Base-by-base conservation (phyloP, 116 monocot species). In the Trichopus zeylanicus region DNA sequence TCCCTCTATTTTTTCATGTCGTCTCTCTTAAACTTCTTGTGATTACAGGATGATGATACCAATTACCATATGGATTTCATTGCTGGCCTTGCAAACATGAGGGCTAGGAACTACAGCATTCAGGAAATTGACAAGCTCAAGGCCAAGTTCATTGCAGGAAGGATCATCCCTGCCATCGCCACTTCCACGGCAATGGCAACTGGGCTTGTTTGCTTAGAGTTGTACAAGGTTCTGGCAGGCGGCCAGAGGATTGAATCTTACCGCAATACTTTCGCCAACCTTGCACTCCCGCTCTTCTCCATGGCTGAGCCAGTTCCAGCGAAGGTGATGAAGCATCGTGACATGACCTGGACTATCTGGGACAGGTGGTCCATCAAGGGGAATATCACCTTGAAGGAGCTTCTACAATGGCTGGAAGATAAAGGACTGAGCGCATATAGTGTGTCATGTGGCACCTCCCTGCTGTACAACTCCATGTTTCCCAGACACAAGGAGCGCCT, bases 181-280 rank as follows among this genome's bases (percentile, higher is more conserved):
- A 62, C 62, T 31, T n/a, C 62, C 26, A 62, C 62, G 7, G 62
- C 62, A 10, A 26, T 62, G 62, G 62, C 62, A n/a, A 62, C 62
- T n/a, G 62, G 62, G n/a, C 62, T 62, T 21, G 62, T 62, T 1
- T 62, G 62, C 62, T 48, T 62, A 4, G 62, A 62, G 62, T 46
- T 62, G 6, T 62, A 62, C 48, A 62, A 62, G 21, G 62, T 62
- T 2, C 48, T 62, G 13, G 23, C 62, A 2, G 62, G 62, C 25
- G 29, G 48, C 0, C 62, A 62, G 29, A 62, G 49, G 62, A n/a
- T 26, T 15, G 28, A 29, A n/a, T 47, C 48, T 33, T 62, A 62
- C 47, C 46, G 62, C 12, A 62, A 62, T 48, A 48, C 62, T 0
- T 62, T 48, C 22, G 62, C 29, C 13, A 49, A 62, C 31, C 62